Evolutionary conservation across 257 asterid species (phyloP).

Genomic region (Rubia yunnanensis): DNA sequence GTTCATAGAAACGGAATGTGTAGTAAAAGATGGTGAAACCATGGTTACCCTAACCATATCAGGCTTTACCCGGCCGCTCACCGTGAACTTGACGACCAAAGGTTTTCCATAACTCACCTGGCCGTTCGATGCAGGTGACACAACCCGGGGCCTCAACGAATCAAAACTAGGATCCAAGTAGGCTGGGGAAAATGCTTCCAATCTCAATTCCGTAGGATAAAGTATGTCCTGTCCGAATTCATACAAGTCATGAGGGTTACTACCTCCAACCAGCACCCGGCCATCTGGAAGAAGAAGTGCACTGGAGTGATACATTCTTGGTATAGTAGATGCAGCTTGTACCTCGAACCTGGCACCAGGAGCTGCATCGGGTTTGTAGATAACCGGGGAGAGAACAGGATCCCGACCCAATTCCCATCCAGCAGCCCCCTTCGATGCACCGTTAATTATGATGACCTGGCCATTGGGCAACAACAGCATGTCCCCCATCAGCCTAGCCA

Average conservation of each 20-base stretch:
- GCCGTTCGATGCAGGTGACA: constrained; percentile 14
- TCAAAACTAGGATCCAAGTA: constrained; percentile 13
- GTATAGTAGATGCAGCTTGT: constrained; percentile 15
- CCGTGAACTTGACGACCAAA: constrained; percentile 6
- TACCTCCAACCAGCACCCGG: constrained; percentile 35
- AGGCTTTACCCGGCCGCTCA: not conserved
- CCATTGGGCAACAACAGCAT: constrained; percentile 38
- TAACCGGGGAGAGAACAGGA: constrained; percentile 30
- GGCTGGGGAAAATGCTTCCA: constrained; percentile 29
- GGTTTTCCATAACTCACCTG: constrained; percentile 11
- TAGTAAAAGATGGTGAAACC: constrained; percentile 31
- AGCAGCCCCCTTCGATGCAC: constrained; percentile 29
- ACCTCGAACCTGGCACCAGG: constrained; percentile 13
- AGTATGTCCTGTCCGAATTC: not conserved
- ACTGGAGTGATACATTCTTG: constrained; percentile 40
- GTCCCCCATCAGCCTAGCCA: constrained; percentile 38
- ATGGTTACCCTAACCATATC: constrained; percentile 23
- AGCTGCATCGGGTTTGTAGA: constrained; percentile 21
- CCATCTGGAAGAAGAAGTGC: constrained; percentile 34
- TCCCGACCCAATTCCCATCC: constrained; percentile 30
- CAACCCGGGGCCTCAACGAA: constrained; percentile 14
- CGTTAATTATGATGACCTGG: constrained; percentile 28
- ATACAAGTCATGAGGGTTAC: constrained; percentile 31
- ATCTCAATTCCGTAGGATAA: constrained; percentile 29
- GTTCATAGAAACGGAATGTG: constrained; percentile 42